Percentiles rank a stretch among this genome's conserved stretches.
These are phyloP conservation scores for Bryopsis sp. DNA, from an alignment of 139 green algal species.

Conservation along the genomic window DNA sequence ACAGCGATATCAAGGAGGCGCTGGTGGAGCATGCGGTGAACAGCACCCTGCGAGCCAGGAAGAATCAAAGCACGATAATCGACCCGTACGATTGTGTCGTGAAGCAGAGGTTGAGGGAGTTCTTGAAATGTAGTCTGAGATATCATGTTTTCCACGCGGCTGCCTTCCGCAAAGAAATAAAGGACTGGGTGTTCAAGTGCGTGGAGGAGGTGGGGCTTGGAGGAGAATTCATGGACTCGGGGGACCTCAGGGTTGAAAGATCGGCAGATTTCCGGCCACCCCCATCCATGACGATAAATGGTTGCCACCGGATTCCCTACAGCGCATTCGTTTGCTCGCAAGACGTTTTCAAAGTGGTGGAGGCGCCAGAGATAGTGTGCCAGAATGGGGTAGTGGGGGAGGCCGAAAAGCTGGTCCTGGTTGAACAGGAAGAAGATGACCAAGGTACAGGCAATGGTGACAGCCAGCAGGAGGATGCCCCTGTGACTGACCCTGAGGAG, in stretches of 20 bases:
- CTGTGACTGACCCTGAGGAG: too few relatives aligned
- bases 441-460: too few relatives aligned
- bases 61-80: background rate
- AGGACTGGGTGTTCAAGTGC: constrained; percentile 7
- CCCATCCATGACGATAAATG: too few relatives aligned
- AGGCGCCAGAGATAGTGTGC: too few relatives aligned
- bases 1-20: constrained; percentile 5
- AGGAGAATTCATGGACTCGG: background rate
- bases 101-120: constrained; percentile 8
- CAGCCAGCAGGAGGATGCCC: too few relatives aligned
- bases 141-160: constrained; percentile 4
- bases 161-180: constrained; percentile 2
- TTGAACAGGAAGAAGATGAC: too few relatives aligned
- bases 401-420: too few relatives aligned
- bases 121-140: constrained; percentile 5
- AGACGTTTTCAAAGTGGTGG: too few relatives aligned
- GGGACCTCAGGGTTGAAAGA: background rate
- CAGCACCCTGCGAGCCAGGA: constrained; percentile 3
- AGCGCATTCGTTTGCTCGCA: too few relatives aligned
- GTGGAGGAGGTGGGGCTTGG: background rate
- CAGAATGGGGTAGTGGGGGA: too few relatives aligned
- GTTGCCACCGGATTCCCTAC: too few relatives aligned
- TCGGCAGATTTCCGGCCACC: constrained; percentile 3
- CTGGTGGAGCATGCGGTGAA: constrained; percentile 18
- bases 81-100: constrained; percentile 11